Conservation (phyloP, 2,329 filamentous ascomycete species). For the Cladosporium sphaerospermum region DNA sequence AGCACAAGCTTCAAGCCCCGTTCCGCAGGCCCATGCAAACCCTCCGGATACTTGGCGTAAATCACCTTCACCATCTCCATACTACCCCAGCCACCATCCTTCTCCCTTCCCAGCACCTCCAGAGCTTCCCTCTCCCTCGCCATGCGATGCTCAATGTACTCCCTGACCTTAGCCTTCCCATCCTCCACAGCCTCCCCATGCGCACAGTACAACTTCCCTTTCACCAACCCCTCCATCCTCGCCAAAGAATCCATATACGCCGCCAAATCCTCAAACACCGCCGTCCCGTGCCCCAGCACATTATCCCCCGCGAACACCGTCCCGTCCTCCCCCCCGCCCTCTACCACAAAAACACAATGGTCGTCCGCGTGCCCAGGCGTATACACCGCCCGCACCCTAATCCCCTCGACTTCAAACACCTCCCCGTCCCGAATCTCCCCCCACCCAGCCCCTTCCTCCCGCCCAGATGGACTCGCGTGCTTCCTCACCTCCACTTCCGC, state of each 20-base stretch:
- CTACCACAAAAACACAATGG: slow-evolving; percentile 72
- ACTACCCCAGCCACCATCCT: slow-evolving; percentile 50
- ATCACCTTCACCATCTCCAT: slow-evolving; percentile 85
- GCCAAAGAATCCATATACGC: slow-evolving; percentile 64
- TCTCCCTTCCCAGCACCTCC: slow-evolving; percentile 45
- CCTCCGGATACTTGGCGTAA: slow-evolving; percentile 72
- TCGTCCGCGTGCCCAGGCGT: slow-evolving; percentile 74
- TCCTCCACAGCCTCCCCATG: slow-evolving; percentile 76
- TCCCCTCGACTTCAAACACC: slow-evolving; percentile 51
- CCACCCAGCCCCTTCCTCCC: background rate
- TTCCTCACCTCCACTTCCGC: slow-evolving; percentile 62
- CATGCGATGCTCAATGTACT: slow-evolving; percentile 78
- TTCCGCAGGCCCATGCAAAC: slow-evolving; percentile 68
- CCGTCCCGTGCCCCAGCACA: slow-evolving; percentile 78
- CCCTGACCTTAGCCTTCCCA: slow-evolving; percentile 62
- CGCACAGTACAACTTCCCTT: slow-evolving; percentile 74
- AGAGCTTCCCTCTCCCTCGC: slow-evolving; percentile 75
- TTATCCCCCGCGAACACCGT: slow-evolving; percentile 88
- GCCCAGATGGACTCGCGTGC: slow-evolving; percentile 18
- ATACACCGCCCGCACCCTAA: slow-evolving; percentile 60
- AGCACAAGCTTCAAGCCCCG: slow-evolving; percentile 72
- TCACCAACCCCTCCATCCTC: slow-evolving; percentile 60
- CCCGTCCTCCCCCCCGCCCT: slow-evolving; percentile 28
- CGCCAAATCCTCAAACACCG: slow-evolving; percentile 72
- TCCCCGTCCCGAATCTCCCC: slow-evolving; percentile 35